Percentiles rank a stretch among this genome's conserved stretches.
Evolutionary conservation across 768 basidiomycete genomes (phyloP).

Genomic region (Russula ochroleuca): DNA sequence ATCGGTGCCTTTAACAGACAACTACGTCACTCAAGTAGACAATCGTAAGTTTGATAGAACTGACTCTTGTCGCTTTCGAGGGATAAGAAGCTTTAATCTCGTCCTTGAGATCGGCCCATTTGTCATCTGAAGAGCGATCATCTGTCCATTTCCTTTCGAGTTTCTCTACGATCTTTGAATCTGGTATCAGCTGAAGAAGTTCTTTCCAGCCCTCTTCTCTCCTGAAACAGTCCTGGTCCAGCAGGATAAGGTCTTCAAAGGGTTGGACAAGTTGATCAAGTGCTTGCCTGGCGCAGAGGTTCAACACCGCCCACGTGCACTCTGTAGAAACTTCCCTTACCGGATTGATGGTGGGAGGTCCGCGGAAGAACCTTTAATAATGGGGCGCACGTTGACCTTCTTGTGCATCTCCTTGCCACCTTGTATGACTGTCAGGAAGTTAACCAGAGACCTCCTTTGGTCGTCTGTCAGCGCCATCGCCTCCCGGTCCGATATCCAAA

Average conservation of each 20-base stretch:
- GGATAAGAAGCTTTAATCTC: conserved; percentile 34
- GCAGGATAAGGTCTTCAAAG: conserved; percentile 66
- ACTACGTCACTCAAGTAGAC: conserved; percentile 2
- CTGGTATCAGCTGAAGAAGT: conserved; percentile 71
- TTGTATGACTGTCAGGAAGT: conserved; percentile 78
- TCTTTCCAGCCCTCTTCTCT: conserved; percentile 66
- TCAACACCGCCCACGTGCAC: conserved; percentile 8
- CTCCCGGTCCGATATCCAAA: conserved; percentile 90
- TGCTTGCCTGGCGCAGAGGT: conserved; percentile 31
- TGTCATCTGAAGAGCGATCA: conserved; percentile 54
- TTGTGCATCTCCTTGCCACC: conserved; percentile 78
- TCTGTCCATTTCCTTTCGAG: conserved; percentile 62
- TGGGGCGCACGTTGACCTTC: conserved; percentile 68
- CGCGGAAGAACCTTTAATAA: conserved; percentile 29
- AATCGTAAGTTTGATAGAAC: conserved; percentile 21
- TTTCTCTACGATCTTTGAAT: conserved; percentile 43
- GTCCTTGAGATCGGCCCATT: conserved; percentile 66
- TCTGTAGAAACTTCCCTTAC: conserved; percentile 37
- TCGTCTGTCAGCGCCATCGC: conserved; percentile 91
- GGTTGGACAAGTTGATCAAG: conserved; percentile 46
- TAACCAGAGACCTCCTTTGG: conserved; percentile 81
- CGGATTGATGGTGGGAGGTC: conserved; percentile 68
- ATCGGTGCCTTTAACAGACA: conserved; percentile 34
- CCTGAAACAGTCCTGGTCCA: conserved; percentile 81
- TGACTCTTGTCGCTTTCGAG: conserved; percentile 34